A percentile compares a stretch with the other conserved stretches of the same genome.
phyloP scores from a whole-genome alignment of 352 stramenopile species.

The Pythium vanterpoolii region DNA sequence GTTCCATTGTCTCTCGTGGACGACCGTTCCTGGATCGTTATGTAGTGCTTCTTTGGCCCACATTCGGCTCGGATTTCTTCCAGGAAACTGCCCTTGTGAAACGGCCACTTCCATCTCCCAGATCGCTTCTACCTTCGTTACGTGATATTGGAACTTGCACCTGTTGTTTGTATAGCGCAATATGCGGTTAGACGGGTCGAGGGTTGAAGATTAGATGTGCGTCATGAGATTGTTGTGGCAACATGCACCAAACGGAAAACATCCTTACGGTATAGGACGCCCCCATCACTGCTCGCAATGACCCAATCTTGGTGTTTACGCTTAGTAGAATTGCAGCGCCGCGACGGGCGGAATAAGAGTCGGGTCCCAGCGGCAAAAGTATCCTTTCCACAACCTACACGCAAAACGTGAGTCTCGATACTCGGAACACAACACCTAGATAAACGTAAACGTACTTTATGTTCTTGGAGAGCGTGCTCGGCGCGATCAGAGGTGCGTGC shows the following conservation, averaged over 20 bases:
- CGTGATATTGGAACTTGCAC: background rate
- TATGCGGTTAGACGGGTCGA: constrained; percentile 3
- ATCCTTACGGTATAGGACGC: too few species aligned
- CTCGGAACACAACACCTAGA: background rate
- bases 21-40: background rate
- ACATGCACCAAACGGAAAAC: background rate
- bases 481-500: constrained; percentile 41
- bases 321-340: constrained; percentile 67
- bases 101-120: background rate
- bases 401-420: background rate
- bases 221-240: too few species aligned
- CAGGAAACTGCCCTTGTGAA: constrained; percentile 1
- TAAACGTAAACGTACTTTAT: constrained; percentile 65
- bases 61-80: constrained; percentile 15
- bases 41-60: background rate
- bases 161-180: background rate
- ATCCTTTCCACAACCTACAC: constrained; percentile 76
- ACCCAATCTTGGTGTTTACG: constrained; percentile 5
- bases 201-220: background rate
- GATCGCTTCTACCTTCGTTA: background rate
- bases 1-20: background rate
- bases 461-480: constrained; percentile 84
- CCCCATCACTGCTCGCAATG: background rate
- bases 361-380: constrained; percentile 86
- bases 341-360: constrained; percentile 68